Evolutionary conservation across 495 filamentous ascomycete genomes (phyloP).

Genomic region (Pyrenopolyporus hunteri): DNA sequence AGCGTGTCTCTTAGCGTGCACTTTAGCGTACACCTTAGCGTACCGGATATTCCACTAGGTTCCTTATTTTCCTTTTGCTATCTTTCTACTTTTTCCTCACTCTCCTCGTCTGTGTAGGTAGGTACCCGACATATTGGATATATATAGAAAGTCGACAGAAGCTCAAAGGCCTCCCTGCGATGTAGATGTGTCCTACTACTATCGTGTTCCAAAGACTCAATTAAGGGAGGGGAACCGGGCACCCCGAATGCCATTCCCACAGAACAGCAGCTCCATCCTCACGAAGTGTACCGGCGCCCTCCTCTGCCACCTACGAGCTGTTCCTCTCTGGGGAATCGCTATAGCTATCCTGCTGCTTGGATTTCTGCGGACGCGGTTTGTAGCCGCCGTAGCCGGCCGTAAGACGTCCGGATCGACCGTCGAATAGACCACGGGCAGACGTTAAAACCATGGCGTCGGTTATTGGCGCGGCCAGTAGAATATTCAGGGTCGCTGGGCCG

Average conservation of each 20-base stretch:
- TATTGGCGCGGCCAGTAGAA: constrained; percentile 36
- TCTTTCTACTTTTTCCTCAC: too few relatives aligned
- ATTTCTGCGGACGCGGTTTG: constrained; percentile 36
- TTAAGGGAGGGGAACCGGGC: too few relatives aligned
- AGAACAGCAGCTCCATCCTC: constrained; percentile 25
- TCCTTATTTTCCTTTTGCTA: too few relatives aligned
- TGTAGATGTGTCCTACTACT: too few relatives aligned
- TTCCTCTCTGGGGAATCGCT: constrained; percentile 51
- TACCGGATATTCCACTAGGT: too few relatives aligned
- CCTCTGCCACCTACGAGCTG: constrained; percentile 47
- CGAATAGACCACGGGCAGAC: constrained; percentile 2
- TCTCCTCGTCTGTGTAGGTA: too few relatives aligned
- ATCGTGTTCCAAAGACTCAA: too few relatives aligned
- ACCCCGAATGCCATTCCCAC: constrained; percentile 35
- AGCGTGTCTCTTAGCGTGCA: too few relatives aligned
- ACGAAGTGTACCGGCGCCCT: constrained; percentile 46
- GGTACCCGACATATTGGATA: too few relatives aligned
- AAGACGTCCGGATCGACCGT: not conserved
- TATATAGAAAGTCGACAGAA: too few relatives aligned
- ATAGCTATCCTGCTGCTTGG: constrained; percentile 41
- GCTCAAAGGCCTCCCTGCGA: too few relatives aligned
- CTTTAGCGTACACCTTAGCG: too few relatives aligned
- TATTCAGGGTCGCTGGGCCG: constrained; percentile 46
- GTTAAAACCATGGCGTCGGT: constrained; percentile 54
- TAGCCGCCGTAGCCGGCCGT: constrained; percentile 1